Evolutionary conservation across 306 rosid genomes (phyloP).

Genomic region (Cercis canadensis): DNA sequence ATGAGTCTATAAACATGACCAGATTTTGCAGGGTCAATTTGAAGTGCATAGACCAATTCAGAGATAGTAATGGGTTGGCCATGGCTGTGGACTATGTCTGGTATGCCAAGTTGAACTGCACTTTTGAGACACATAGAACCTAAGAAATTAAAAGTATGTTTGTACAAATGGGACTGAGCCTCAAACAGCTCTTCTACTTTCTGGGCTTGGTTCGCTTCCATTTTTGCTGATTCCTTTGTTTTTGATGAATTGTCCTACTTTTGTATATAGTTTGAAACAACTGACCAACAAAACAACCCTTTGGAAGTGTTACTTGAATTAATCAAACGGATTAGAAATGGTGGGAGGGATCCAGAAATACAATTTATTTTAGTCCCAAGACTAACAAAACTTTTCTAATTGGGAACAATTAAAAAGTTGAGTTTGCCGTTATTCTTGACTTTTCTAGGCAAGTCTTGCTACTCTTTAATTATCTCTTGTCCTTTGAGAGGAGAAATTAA

Average conservation of each 20-base stretch:
- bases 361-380: too few relatives aligned
- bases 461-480: too few relatives aligned
- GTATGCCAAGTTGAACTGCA: slow-evolving; percentile 37
- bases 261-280: background rate
- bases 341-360: too few relatives aligned
- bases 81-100: slow-evolving; percentile 37
- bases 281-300: too few relatives aligned
- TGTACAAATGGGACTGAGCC: slow-evolving; percentile 36
- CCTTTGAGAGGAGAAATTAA: too few relatives aligned
- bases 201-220: slow-evolving; percentile 17
- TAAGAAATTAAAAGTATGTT: slow-evolving; percentile 21
- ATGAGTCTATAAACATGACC: slow-evolving; percentile 38
- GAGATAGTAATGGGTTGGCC: slow-evolving; percentile 47
- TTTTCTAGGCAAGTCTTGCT: too few relatives aligned
- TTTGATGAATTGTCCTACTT: background rate
- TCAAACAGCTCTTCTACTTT: slow-evolving; percentile 33
- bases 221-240: slow-evolving; percentile 10
- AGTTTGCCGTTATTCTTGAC: too few relatives aligned
- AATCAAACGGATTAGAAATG: too few relatives aligned
- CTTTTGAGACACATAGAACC: slow-evolving; percentile 40
- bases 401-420: too few relatives aligned
- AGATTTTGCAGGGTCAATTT: slow-evolving; percentile 37
- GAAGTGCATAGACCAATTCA: slow-evolving; percentile 48
- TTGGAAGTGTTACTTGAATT: too few relatives aligned
- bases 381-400: too few relatives aligned